Evolutionary conservation across 2,329 filamentous ascomycete genomes (phyloP).

Genomic region (Scedosporium boydii): DNA sequence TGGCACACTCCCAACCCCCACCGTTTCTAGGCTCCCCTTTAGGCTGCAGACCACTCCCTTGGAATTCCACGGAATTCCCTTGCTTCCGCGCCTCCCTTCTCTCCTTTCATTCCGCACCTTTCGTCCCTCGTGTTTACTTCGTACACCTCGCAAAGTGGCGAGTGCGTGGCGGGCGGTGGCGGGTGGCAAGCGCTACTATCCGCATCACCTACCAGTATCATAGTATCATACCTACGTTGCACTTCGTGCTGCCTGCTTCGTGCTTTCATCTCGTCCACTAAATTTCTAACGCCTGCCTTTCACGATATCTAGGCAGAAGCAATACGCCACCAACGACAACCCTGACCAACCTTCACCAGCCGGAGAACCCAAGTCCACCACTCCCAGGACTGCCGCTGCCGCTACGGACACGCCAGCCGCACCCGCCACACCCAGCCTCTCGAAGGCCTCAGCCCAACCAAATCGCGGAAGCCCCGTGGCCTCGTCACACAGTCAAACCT

Average conservation of each 20-base stretch:
- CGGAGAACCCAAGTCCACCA: background rate
- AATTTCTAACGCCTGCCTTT: background rate
- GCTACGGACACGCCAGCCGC: background rate
- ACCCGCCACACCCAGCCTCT: background rate
- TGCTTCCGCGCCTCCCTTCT: background rate
- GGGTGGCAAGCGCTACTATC: background rate
- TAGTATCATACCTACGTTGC: too few species aligned
- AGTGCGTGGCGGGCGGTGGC: background rate
- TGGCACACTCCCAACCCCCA: background rate
- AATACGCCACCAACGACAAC: background rate
- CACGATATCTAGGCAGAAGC: background rate
- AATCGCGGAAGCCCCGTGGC: constrained; percentile 1
- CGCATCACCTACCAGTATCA: too few species aligned
- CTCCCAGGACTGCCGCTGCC: too few species aligned
- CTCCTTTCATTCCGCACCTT: background rate
- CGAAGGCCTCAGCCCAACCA: background rate
- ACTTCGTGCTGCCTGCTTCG: too few species aligned
- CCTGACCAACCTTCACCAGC: background rate
- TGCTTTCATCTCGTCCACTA: too few species aligned
- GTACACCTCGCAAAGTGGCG: background rate
- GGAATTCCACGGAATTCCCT: background rate
- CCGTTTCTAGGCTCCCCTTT: background rate
- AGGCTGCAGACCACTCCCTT: too few species aligned
- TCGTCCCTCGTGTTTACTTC: background rate
- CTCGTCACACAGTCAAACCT: background rate